These are phyloP conservation scores for Chlorella ohadii DNA, from an alignment of 139 green algal species.

Conservation along the genomic window DNA sequence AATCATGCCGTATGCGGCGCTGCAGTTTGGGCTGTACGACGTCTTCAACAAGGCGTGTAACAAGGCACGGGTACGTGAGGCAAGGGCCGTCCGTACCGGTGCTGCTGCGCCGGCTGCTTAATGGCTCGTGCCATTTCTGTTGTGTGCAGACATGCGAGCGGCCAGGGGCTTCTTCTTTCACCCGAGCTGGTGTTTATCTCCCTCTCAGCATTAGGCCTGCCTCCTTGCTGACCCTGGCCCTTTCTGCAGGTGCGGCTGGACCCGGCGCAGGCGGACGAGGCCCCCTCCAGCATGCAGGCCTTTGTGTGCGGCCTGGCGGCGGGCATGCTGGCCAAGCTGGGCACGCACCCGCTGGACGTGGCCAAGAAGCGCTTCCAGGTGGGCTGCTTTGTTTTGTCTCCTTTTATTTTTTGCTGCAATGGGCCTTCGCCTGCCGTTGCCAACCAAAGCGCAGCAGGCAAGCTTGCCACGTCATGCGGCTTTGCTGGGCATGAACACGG, in stretches of 20 bases:
- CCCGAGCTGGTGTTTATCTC: too few relatives aligned
- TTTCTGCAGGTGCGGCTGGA: neutral
- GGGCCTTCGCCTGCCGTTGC: too few relatives aligned
- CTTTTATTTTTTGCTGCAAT: too few relatives aligned
- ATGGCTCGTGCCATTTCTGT: too few relatives aligned
- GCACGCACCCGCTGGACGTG: constrained; percentile 95
- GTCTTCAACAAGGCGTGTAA: constrained; percentile 68
- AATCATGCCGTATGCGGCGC: constrained; percentile 97
- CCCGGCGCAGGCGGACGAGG: neutral
- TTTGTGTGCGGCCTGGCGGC: constrained; percentile 83
- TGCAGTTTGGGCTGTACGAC: constrained; percentile 98
- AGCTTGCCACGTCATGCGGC: too few relatives aligned
- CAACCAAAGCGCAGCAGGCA: too few relatives aligned
- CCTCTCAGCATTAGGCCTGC: too few relatives aligned
- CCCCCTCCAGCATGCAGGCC: constrained; percentile 28
- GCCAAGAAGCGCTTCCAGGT: constrained; percentile 98
- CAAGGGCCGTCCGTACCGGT: neutral
- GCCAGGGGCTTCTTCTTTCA: too few relatives aligned
- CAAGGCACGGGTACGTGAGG: constrained; percentile 41
- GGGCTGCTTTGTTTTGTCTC: too few relatives aligned
- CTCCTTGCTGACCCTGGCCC: neutral
- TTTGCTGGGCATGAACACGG: too few relatives aligned
- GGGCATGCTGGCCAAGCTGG: constrained; percentile 89
- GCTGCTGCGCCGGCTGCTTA: too few relatives aligned
- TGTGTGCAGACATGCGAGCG: too few relatives aligned